Evolutionary conservation across 116 monocot species (phyloP).

Genomic region (Phalaenopsis hybrid): DNA sequence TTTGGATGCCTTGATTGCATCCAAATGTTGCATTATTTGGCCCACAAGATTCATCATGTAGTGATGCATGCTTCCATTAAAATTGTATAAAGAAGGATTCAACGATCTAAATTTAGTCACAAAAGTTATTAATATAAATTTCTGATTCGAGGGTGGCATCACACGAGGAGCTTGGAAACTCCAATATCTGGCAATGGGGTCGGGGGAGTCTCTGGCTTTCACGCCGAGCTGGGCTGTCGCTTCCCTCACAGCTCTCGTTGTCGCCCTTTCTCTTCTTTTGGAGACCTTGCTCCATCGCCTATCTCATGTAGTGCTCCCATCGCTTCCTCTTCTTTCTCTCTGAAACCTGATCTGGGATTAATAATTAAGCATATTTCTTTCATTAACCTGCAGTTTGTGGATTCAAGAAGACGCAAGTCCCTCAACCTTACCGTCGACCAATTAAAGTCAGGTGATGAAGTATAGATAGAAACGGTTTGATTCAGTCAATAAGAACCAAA

Average conservation of each 20-base stretch:
- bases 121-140: too few species aligned
- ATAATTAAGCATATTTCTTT: not conserved
- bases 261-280: constrained; percentile 22
- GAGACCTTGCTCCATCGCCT: constrained; percentile 22
- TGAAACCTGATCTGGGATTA: not conserved
- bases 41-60: too few species aligned
- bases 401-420: constrained; percentile 22
- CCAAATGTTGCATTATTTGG: too few species aligned
- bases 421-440: constrained; percentile 25
- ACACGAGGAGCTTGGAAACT: too few species aligned
- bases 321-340: not conserved
- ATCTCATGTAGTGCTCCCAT: constrained; percentile 1
- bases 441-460: constrained; percentile 17
- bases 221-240: constrained; percentile 36
- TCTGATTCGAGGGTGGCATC: too few species aligned
- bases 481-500: not conserved
- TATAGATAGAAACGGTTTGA: not conserved
- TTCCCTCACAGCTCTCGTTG: constrained; percentile 15
- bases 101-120: too few species aligned
- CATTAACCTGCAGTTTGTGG: constrained; percentile 9
- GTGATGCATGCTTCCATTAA: too few species aligned
- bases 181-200: not conserved
- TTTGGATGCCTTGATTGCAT: too few species aligned
- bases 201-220: constrained; percentile 13
- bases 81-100: too few species aligned